Evolutionary conservation across 2,329 filamentous ascomycete genomes (phyloP), one percentile per base, ranked within the genome.

Genomic region (Fusarium temperatum): DNA sequence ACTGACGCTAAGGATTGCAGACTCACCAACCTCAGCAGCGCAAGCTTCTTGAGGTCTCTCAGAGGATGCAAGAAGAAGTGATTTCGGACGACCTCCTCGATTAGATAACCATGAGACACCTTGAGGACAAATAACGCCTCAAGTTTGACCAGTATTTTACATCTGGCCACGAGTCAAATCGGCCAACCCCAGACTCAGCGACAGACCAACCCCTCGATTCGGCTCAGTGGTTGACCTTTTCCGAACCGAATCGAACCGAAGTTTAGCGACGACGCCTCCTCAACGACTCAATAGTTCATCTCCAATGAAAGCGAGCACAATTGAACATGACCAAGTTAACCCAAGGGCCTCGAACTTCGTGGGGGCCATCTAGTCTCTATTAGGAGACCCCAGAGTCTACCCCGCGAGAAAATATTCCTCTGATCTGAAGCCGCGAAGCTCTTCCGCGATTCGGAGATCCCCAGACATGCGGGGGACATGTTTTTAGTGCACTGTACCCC

Each of bases 211-310:
- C 24, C n/a, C 39, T 48, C 39, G n/a, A 36, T 35, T 58, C 55
- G 55, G 55, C 50, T 48, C 55, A n/a, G 10, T 32, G 36, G 36
- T 5, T 66, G 56, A 6, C 24, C 13, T 67, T 44, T 50, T 28
- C 66, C 66, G 64, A 68, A 68, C 66, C 66, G 66, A 68, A 68
- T 63, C 12, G 38, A 68, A 50, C 64, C 65, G 56, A 68, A 63
- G 24, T 53, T 41, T n/a, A 61, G 65, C 63, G 53, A 67, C 39
- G 53, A 60, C 62, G 62, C 51, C 65, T 30, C 26, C 41, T 35
- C 42, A 47, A 26, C 22, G 36, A 8, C 26, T 32, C n/a, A 7
- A 32, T 15, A 48, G 41, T 26, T 36, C 32, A 28, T 58, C 64
- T 63, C 66, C 66, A 68, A 68, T 68, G 64, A 44, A 41, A 68